phyloP scores from a whole-genome alignment of 768 basidiomycete genomes.

The Candolleomyces aberdarensis region DNA sequence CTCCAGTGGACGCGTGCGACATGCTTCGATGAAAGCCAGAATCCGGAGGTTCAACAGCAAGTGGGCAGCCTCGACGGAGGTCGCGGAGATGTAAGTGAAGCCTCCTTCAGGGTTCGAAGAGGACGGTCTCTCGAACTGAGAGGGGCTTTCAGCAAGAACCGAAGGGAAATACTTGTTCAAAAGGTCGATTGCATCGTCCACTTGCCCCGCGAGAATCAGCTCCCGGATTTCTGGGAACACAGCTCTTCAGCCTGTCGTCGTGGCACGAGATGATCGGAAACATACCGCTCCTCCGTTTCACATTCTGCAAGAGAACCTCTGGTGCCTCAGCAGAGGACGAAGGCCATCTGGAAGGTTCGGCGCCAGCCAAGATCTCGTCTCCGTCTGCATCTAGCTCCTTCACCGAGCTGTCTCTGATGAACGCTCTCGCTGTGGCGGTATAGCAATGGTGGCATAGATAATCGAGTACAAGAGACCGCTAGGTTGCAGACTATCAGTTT shows the following conservation, averaged over 20 bases:
- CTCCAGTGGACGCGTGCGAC: slow-evolving; percentile 66
- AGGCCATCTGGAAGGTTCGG: not conserved
- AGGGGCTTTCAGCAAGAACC: slow-evolving; percentile 45
- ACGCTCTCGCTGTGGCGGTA: slow-evolving; percentile 66
- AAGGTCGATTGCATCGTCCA: slow-evolving; percentile 64
- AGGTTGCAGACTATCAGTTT: not conserved
- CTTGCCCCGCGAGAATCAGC: slow-evolving; percentile 70
- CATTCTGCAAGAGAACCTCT: slow-evolving; percentile 32
- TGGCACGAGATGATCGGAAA: not conserved
- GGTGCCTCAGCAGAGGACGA: not conserved
- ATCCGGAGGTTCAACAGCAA: slow-evolving; percentile 84
- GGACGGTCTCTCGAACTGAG: not conserved
- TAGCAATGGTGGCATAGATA: slow-evolving; percentile 77
- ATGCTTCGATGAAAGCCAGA: slow-evolving; percentile 82
- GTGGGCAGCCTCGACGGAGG: slow-evolving; percentile 71
- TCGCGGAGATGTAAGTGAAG: slow-evolving; percentile 24
- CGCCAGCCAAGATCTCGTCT: slow-evolving; percentile 48
- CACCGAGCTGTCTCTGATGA: slow-evolving; percentile 59
- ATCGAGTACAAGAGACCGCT: slow-evolving; percentile 71
- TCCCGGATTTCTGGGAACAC: slow-evolving; percentile 57
- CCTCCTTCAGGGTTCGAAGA: slow-evolving; percentile 1
- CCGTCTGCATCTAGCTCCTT: slow-evolving; percentile 68
- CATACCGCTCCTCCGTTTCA: slow-evolving; percentile 27
- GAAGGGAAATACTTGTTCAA: slow-evolving; percentile 73
- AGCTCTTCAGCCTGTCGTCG: not conserved